A percentile compares a stretch with the other conserved stretches of the same genome.
phyloP scores from a whole-genome alignment of 1,139 yeast species.

The Suhomyces choctaworum region DNA sequence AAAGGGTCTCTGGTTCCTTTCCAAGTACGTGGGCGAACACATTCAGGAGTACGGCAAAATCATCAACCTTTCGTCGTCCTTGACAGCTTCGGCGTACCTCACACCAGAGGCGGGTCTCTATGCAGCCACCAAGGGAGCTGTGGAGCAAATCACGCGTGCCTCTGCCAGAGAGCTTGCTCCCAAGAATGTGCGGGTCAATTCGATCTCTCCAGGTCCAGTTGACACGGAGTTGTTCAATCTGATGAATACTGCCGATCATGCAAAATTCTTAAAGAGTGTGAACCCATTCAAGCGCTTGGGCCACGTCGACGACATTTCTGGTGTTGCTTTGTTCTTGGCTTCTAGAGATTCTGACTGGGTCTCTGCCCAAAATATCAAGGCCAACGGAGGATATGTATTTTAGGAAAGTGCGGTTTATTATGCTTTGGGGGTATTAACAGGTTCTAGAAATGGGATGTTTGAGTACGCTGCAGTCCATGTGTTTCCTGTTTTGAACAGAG shows the following conservation, averaged over 20 bases:
- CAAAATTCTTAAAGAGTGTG: neutral
- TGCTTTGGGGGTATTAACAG: too few relatives aligned
- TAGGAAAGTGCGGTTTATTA: too few relatives aligned
- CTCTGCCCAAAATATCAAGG: neutral
- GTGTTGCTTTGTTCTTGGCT: conserved; percentile 1
- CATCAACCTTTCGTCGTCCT: neutral
- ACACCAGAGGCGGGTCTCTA: neutral
- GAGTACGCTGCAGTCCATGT: too few relatives aligned
- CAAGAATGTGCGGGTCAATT: neutral
- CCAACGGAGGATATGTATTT: neutral
- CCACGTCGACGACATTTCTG: neutral
- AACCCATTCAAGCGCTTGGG: neutral
- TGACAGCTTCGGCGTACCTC: neutral
- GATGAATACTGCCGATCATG: neutral
- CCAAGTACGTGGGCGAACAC: neutral
- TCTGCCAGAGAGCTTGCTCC: conserved; percentile 1
- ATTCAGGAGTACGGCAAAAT: neutral
- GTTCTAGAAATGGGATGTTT: too few relatives aligned
- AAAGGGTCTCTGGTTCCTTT: neutral
- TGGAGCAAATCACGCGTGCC: neutral
- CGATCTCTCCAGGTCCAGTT: conserved; percentile 1
- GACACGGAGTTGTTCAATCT: neutral
- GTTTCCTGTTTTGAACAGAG: too few relatives aligned
- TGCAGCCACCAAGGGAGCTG: neutral
- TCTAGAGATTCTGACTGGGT: conserved; percentile 1